Conservation (phyloP, 176 grass and related monocot species). For the Aegilops tauschii region DNA sequence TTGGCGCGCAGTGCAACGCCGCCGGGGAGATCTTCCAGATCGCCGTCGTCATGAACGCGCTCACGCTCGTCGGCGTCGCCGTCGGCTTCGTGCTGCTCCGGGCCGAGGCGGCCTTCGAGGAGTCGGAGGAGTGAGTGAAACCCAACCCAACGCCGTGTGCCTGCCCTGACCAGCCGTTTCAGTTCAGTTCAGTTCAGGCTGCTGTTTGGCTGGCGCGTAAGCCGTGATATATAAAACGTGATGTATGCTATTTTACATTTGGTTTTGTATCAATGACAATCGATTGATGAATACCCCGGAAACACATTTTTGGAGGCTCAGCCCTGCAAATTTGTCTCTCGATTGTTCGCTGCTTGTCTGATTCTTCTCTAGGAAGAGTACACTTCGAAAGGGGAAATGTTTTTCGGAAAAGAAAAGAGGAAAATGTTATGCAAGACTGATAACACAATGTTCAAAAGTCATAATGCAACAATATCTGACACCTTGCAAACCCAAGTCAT, state of each 20-base stretch:
- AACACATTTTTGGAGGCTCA: conserved; percentile 20
- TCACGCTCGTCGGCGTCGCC: conserved; percentile 80
- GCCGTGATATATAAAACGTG: conserved; percentile 44
- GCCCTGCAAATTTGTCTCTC: not conserved
- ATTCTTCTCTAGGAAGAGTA: not conserved
- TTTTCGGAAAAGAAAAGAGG: no score
- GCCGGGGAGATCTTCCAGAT: conserved; percentile 82
- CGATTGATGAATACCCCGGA: conserved; percentile 35
- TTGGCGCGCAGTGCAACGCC: conserved; percentile 65
- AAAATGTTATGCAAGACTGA: no score
- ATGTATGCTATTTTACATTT: conserved; percentile 33
- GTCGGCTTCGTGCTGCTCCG: conserved; percentile 92
- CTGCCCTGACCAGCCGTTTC: not conserved
- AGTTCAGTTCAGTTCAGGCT: no score
- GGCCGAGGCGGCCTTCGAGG: conserved; percentile 67
- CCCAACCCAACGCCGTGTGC: no score
- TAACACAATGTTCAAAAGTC: no score
- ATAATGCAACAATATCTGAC: not conserved
- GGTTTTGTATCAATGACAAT: conserved; percentile 41
- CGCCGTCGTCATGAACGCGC: conserved; percentile 74
- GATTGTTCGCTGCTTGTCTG: not conserved
- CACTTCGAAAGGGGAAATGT: no score
- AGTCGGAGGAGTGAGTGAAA: conserved; percentile 47
- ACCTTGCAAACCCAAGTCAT: not conserved
- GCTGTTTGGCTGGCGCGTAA: not conserved